Conservation (phyloP, 2,329 filamentous ascomycete genomes). For the Penicillium sp. region DNA sequence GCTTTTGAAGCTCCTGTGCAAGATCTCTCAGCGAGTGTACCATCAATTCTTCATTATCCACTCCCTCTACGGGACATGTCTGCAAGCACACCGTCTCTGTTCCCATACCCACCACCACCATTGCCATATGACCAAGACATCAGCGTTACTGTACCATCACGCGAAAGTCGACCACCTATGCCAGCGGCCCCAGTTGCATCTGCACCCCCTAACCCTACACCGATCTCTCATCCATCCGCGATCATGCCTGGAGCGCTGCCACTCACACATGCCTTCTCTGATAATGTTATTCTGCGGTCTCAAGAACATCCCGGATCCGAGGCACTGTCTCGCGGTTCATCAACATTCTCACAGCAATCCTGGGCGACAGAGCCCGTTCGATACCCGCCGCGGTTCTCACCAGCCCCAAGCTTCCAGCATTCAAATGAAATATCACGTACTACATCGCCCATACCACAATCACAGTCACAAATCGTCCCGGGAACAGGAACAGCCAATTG, state of each 20-base stretch:
- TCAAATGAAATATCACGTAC: conserved; percentile 8
- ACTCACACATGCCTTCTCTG: conserved; percentile 20
- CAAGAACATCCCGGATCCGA: conserved; percentile 34
- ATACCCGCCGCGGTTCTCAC: conserved; percentile 33
- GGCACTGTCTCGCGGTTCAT: conserved; percentile 40
- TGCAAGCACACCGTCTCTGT: conserved; percentile 30
- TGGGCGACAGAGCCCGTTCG: conserved; percentile 43
- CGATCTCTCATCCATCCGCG: conserved; percentile 36
- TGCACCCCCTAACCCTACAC: conserved; percentile 9
- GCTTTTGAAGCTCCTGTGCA: conserved; percentile 17
- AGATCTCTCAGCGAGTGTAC: conserved; percentile 34
- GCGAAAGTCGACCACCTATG: not conserved
- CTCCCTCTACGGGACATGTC: conserved; percentile 24
- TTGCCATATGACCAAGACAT: conserved; percentile 43
- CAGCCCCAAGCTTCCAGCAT: conserved; percentile 22
- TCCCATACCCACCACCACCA: conserved; percentile 25
- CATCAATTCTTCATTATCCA: conserved; percentile 24
- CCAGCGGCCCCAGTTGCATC: not conserved
- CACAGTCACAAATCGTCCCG: conserved; percentile 20
- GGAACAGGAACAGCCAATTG: conserved; percentile 27
- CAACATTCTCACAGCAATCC: conserved; percentile 39
- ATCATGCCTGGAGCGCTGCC: conserved; percentile 40
- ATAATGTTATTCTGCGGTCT: conserved; percentile 28
- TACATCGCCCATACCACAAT: conserved; percentile 18
- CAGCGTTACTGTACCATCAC: conserved; percentile 32